Evolutionary conservation across 179 eudicot species (phyloP), one percentile per base, ranked within the genome.

Genomic region (Silene coronaria): DNA sequence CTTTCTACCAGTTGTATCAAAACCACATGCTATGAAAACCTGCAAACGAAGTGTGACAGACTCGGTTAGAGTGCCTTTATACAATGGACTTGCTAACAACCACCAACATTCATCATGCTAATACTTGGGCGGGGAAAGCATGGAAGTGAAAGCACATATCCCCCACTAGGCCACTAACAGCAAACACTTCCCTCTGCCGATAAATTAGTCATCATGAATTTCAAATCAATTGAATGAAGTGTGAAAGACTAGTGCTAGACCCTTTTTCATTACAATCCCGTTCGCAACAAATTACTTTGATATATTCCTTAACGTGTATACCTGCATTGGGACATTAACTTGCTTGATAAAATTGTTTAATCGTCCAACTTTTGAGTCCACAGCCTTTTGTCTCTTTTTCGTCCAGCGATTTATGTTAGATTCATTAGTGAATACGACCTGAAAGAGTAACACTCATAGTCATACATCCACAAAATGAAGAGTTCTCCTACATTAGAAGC

Each of bases 391-490:
- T 76, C 98, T 89, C 84, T 89, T 85, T n/a, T 92, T 92, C 84
- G 88, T 94, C 98, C 98, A 94, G 80, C 97, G 97, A 61, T 92
- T 91, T 65, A 94, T 94, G 77, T 90, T 92, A 27, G 97, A 90
- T 84, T 94, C 98, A 84, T 94, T 94, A n/a, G 98, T 94, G 76
- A 92, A 94, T 46, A 94, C 88, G 60, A 94, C 98, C 98, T 93
- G 77, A 45, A 79, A 65, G 28, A 30, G 76, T 61, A 26, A 19
- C 70, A 72, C 14, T 58, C 38, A 74, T 12, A 17, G 34, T 65
- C 46, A 57, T 28, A 62, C n/a, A 21, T 64, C 66, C 62, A 28
- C 17, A 16, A 66, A 60, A 51, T 21, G 19, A 51, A 42, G 22
- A 19, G 24, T 21, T 28, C 34, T 67, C 57, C 17, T 26, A 5